Conservation (phyloP, 2,329 filamentous ascomycete genomes). For the Phialophora tarda region DNA sequence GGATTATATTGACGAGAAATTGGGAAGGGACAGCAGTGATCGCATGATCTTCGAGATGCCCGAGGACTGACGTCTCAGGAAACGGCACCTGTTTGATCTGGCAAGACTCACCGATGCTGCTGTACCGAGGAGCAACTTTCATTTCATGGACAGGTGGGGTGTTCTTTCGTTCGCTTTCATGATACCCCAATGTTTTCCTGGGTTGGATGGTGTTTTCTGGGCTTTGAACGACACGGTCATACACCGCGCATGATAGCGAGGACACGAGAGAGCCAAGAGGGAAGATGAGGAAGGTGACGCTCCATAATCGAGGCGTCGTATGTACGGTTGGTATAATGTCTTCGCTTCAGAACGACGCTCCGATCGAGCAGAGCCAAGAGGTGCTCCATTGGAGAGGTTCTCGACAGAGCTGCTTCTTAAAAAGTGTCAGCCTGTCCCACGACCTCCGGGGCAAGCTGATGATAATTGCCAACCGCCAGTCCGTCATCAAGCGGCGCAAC, state of each 20-base stretch:
- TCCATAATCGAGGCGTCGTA: neutral
- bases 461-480: neutral
- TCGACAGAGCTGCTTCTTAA: neutral
- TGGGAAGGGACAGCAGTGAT: conserved; percentile 10
- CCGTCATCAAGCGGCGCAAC: neutral
- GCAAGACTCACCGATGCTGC: neutral
- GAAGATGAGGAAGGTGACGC: neutral
- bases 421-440: neutral
- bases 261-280: neutral
- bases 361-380: neutral
- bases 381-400: neutral
- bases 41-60: conserved; percentile 34
- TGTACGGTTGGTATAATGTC: neutral
- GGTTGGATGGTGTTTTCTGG: neutral
- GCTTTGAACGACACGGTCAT: neutral
- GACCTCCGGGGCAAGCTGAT: neutral
- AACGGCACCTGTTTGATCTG: neutral
- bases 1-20: conserved; percentile 37
- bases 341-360: no score
- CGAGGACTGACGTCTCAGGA: conserved; percentile 29
- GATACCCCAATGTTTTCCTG: conserved; percentile 5
- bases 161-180: conserved; percentile 1
- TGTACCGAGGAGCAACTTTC: neutral
- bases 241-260: neutral
- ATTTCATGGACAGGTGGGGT: neutral